A percentile compares a stretch with the other conserved stretches of the same genome.
These are phyloP conservation scores for Trichophyton mentagrophytes DNA, from an alignment of 2,329 filamentous ascomycete species.

Conservation along the genomic window DNA sequence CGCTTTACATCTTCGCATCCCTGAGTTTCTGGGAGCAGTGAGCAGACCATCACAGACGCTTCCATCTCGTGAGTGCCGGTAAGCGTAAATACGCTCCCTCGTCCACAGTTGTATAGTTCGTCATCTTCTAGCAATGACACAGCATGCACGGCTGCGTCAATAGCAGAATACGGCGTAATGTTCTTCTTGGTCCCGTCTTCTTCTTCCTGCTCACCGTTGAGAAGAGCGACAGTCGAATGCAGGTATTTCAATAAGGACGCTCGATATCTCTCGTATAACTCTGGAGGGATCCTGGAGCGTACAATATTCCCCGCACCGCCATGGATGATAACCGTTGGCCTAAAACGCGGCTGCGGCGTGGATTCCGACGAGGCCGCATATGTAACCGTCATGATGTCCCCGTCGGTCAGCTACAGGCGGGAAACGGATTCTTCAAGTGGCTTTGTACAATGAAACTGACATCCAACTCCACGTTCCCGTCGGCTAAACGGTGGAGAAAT, in stretches of 20 bases:
- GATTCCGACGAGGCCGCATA: background rate
- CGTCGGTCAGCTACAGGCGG: background rate
- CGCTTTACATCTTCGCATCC: constrained; percentile 19
- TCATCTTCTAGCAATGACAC: constrained; percentile 66
- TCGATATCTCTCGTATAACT: constrained; percentile 48
- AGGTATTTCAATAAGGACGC: constrained; percentile 51
- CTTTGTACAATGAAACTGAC: background rate
- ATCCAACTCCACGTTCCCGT: background rate
- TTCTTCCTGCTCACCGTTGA: constrained; percentile 16
- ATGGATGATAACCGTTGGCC: constrained; percentile 55
- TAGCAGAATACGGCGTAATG: constrained; percentile 36
- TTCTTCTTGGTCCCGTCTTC: background rate
- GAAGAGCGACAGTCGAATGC: constrained; percentile 31
- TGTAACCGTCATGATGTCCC: background rate
- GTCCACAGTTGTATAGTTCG: constrained; percentile 70
- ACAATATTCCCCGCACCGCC: constrained; percentile 61
- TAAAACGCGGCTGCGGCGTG: constrained; percentile 18
- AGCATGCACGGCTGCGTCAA: constrained; percentile 63
- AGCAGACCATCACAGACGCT: constrained; percentile 71
- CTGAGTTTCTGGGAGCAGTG: constrained; percentile 13
- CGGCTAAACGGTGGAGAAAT: background rate
- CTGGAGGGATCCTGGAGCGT: constrained; percentile 45
- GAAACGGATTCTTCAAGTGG: background rate
- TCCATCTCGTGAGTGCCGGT: constrained; percentile 77
- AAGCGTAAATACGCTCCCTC: constrained; percentile 75